Percentiles rank a stretch among this genome's conserved stretches.
phyloP scores from a whole-genome alignment of 495 filamentous ascomycete genomes.

The Friedmanniomyces simplex region DNA sequence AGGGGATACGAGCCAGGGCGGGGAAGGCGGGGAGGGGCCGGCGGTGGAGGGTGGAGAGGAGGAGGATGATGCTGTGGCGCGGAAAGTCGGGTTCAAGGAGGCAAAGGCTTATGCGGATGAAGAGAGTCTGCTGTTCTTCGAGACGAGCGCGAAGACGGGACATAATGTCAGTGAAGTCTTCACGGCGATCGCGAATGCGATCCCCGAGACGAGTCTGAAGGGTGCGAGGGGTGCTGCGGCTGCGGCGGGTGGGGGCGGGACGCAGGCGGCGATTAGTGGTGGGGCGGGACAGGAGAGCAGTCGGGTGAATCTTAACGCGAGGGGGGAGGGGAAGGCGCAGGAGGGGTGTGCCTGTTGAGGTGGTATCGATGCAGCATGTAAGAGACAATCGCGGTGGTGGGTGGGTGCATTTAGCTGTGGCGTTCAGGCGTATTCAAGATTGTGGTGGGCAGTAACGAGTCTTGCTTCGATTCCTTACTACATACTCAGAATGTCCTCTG shows the following conservation, averaged over 20 bases:
- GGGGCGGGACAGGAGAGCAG: conserved; percentile 44
- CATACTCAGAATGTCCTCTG: not conserved
- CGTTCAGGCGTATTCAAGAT: not conserved
- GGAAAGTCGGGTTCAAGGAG: conserved; percentile 77
- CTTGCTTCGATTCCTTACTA: not conserved
- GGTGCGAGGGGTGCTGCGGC: conserved; percentile 54
- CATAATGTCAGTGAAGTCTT: conserved; percentile 91
- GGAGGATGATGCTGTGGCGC: conserved; percentile 51
- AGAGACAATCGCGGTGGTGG: not conserved
- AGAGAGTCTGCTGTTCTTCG: conserved; percentile 87
- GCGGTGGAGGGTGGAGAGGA: conserved; percentile 41
- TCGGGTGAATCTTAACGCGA: conserved; percentile 59
- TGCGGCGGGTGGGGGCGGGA: conserved; percentile 39
- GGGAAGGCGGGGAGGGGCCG: conserved; percentile 33
- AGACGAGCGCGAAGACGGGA: conserved; percentile 95
- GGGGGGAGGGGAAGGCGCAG: conserved; percentile 48
- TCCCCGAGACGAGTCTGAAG: conserved; percentile 92
- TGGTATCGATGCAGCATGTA: too few species aligned
- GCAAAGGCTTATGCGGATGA: conserved; percentile 89
- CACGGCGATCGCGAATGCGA: conserved; percentile 95
- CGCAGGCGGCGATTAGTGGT: conserved; percentile 31
- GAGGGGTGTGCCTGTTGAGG: conserved; percentile 87
- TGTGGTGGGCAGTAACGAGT: not conserved
- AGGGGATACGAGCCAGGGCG: conserved; percentile 29
- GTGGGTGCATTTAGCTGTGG: not conserved